These are phyloP conservation scores for Colletotrichum endophyticum DNA, from an alignment of 2,329 filamentous ascomycete species.

Conservation along the genomic window DNA sequence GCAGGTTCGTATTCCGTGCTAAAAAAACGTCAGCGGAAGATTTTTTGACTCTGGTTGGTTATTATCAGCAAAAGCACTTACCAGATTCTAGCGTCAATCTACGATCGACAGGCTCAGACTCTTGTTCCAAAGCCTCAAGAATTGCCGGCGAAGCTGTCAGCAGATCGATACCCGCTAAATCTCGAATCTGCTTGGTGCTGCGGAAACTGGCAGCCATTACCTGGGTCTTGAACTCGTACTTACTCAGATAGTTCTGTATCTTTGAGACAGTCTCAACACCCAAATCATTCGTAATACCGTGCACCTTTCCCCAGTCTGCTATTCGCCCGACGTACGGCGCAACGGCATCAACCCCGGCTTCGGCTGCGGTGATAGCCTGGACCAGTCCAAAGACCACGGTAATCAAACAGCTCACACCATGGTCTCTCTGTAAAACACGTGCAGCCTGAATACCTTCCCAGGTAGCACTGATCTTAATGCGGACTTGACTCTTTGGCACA, in stretches of 20 bases:
- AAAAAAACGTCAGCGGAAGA: background rate
- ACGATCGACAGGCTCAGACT: background rate
- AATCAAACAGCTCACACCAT: background rate
- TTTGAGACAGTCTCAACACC: background rate
- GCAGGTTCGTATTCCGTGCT: conserved; percentile 29
- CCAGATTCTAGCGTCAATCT: background rate
- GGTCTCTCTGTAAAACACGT: background rate
- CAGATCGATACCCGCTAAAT: background rate
- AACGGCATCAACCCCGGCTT: background rate
- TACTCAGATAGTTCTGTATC: background rate
- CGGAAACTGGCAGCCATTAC: background rate
- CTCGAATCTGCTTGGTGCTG: background rate
- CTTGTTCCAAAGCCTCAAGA: background rate
- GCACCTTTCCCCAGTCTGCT: background rate
- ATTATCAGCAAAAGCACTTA: background rate
- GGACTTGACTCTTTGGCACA: background rate
- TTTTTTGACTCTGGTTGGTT: background rate
- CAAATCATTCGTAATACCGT: background rate
- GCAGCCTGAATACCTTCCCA: background rate
- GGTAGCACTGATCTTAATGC: background rate
- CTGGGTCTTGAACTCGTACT: background rate
- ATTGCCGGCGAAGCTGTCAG: background rate
- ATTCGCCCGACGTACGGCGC: background rate
- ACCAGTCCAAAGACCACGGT: background rate
- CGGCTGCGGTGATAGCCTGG: background rate